phyloP scores from a whole-genome alignment of 2,329 filamentous ascomycete genomes.

The Colletotrichum paranaense region DNA sequence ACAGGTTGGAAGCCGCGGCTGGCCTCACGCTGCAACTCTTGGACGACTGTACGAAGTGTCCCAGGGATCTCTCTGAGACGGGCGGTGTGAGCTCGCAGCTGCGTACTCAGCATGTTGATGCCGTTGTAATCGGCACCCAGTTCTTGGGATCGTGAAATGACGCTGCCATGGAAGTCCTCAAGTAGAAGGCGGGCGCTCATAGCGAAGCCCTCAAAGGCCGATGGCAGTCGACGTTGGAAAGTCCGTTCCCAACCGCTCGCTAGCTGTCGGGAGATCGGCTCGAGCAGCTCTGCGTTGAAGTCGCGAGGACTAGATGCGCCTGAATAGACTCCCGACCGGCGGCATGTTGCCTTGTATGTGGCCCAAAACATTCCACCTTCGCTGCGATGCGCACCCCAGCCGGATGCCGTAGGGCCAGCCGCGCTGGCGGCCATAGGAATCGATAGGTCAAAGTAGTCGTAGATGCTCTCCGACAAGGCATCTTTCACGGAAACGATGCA shows the following conservation, averaged over 20 bases:
- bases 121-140: slow-evolving; percentile 25
- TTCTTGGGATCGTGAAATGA: slow-evolving; percentile 22
- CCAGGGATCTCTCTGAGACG: slow-evolving; percentile 33
- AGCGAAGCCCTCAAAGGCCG: slow-evolving; percentile 19
- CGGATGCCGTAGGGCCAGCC: slow-evolving; percentile 36
- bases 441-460: slow-evolving; percentile 37
- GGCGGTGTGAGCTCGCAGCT: slow-evolving; percentile 36
- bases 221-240: slow-evolving; percentile 41
- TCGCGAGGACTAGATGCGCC: slow-evolving; percentile 37
- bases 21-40: slow-evolving; percentile 40
- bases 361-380: slow-evolving; percentile 40
- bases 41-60: slow-evolving; percentile 1
- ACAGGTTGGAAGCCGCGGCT: slow-evolving; percentile 39
- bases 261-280: slow-evolving; percentile 38
- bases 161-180: slow-evolving; percentile 29
- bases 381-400: slow-evolving; percentile 38
- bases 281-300: slow-evolving; percentile 43
- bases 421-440: slow-evolving; percentile 35
- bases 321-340: slow-evolving; percentile 37
- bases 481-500: slow-evolving; percentile 36
- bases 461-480: slow-evolving; percentile 38
- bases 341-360: slow-evolving; percentile 42
- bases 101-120: slow-evolving; percentile 39
- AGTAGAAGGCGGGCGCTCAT: slow-evolving; percentile 11
- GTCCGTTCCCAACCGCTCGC: slow-evolving; percentile 41